Conservation (phyloP, 371 early-diverging fungal genomes). For the Mucor plumbeus region DNA sequence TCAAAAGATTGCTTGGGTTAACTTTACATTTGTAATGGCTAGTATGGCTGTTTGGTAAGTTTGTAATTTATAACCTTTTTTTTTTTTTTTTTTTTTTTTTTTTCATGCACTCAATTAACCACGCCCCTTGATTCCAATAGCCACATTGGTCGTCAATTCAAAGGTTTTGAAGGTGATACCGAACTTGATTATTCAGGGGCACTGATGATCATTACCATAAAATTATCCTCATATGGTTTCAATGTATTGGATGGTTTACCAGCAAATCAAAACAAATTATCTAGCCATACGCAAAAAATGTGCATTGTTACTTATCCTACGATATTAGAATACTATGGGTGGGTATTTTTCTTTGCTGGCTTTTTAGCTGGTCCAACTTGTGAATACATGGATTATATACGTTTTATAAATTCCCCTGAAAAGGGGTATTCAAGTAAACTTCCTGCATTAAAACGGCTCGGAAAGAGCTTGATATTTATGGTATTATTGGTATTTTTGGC, state of each 20-base stretch:
- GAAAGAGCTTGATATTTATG: conserved; percentile 45
- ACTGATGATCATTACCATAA: conserved; percentile 91
- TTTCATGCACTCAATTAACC: background rate
- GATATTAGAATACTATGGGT: conserved; percentile 84
- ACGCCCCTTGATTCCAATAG: conserved; percentile 36
- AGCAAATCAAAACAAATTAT: conserved; percentile 15
- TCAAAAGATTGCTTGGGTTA: conserved; percentile 62
- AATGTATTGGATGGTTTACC: conserved; percentile 52
- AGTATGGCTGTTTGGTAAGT: conserved; percentile 79
- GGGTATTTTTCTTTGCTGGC: conserved; percentile 86
- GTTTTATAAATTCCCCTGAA: conserved; percentile 44
- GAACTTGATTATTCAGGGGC: conserved; percentile 86
- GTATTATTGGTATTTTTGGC: conserved; percentile 37
- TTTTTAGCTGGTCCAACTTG: conserved; percentile 89
- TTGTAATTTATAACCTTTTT: background rate
- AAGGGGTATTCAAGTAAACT: background rate
- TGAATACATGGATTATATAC: conserved; percentile 75
- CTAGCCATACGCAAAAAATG: conserved; percentile 67
- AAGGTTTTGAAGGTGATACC: conserved; percentile 54
- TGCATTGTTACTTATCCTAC: conserved; percentile 67
- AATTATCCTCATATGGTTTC: conserved; percentile 87
- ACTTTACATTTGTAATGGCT: conserved; percentile 74
- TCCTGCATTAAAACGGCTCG: conserved; percentile 38
- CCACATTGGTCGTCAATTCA: conserved; percentile 65
- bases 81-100: no score